phyloP scores from a whole-genome alignment of 192 early-diverging fungal species.

The Coemansia sp. region DNA sequence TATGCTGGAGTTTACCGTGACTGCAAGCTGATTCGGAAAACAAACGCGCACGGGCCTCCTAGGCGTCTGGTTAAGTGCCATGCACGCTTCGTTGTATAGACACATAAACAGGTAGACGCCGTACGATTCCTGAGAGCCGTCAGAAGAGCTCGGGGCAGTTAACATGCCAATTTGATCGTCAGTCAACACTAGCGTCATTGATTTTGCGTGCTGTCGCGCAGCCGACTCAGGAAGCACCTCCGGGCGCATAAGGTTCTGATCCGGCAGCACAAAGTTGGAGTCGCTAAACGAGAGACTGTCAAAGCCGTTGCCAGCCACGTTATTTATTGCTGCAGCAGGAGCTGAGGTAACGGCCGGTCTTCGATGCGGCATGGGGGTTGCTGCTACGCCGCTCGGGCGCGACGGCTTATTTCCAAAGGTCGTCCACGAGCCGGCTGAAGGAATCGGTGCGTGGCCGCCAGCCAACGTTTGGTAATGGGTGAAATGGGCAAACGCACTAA shows the following conservation, averaged over 20 bases:
- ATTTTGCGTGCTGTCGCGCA: not conserved
- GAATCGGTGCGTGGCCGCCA: not conserved
- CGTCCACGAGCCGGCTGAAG: not conserved
- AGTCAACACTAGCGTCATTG: constrained; percentile 1
- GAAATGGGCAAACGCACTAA: not conserved
- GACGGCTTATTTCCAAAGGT: not conserved
- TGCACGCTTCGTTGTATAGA: constrained; percentile 7
- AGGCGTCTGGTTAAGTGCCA: not conserved
- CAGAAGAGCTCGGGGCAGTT: not conserved
- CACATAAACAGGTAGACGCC: constrained; percentile 13
- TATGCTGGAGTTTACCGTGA: not conserved
- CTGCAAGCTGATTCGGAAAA: constrained; percentile 1
- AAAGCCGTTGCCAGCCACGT: not conserved
- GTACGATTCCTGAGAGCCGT: not conserved
- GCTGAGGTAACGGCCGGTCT: too few relatives aligned
- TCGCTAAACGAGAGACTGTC: not conserved
- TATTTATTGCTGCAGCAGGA: too few relatives aligned
- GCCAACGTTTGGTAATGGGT: not conserved
- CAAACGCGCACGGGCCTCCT: constrained; percentile 5
- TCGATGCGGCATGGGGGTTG: too few relatives aligned
- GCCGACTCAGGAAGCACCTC: not conserved
- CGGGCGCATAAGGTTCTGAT: not conserved
- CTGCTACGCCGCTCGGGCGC: not conserved
- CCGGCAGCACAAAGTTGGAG: not conserved
- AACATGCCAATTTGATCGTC: constrained; percentile 3